Percentiles rank a stretch among this genome's conserved stretches.
These are phyloP conservation scores for Neoboletus brunneissimus DNA, from an alignment of 768 basidiomycete genomes.

Conservation along the genomic window DNA sequence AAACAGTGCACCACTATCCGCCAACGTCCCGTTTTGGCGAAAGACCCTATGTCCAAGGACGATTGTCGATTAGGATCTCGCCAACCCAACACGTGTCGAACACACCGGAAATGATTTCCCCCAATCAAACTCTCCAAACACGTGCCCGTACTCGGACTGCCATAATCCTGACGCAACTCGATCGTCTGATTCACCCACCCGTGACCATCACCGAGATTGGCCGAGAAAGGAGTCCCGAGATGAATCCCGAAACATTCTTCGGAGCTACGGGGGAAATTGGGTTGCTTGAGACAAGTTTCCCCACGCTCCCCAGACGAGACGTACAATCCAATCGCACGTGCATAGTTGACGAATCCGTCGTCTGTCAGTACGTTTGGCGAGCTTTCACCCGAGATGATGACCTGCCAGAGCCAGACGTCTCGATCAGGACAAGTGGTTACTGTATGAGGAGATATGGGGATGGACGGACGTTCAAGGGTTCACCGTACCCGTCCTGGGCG, in stretches of 20 bases:
- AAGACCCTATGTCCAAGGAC: conserved; percentile 35
- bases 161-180: conserved; percentile 46
- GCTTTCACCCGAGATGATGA: conserved; percentile 66
- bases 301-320: conserved; percentile 12
- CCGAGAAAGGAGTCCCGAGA: conserved; percentile 36
- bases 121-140: conserved; percentile 46
- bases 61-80: neutral
- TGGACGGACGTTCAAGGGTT: conserved; percentile 42
- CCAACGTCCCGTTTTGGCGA: conserved; percentile 56
- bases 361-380: conserved; percentile 56
- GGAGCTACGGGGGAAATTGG: conserved; percentile 26
- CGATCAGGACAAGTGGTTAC: neutral
- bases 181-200: conserved; percentile 42
- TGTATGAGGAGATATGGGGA: neutral
- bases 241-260: conserved; percentile 40
- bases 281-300: neutral
- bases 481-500: conserved; percentile 38
- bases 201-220: conserved; percentile 49
- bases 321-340: conserved; percentile 61
- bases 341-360: conserved; percentile 56
- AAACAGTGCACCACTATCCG: conserved; percentile 52
- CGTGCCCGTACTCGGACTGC: conserved; percentile 35
- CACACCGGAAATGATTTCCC: conserved; percentile 48
- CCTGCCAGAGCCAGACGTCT: conserved; percentile 26
- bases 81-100: no score